Conservation (phyloP, 768 basidiomycete species). For the Lepiota brunneoincarnata region DNA sequence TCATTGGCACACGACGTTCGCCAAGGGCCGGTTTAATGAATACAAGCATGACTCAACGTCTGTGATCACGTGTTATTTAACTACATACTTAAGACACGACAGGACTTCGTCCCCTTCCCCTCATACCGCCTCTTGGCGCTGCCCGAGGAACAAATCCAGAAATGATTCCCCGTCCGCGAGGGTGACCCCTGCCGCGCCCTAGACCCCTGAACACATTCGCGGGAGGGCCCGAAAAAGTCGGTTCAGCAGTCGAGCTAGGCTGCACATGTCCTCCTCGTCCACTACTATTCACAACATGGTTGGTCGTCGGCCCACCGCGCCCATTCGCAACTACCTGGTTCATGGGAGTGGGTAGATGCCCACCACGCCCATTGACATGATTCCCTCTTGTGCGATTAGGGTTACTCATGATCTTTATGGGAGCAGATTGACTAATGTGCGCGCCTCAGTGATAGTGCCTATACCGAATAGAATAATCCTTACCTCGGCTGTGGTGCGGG, state of each 20-base stretch:
- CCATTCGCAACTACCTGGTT: constrained; percentile 11
- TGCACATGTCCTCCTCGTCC: constrained; percentile 4
- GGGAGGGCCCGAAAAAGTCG: neutral
- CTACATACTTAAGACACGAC: constrained; percentile 14
- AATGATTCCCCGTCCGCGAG: constrained; percentile 23
- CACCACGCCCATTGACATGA: constrained; percentile 31
- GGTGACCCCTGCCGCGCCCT: constrained; percentile 22
- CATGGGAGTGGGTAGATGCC: constrained; percentile 19
- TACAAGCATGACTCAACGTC: too few relatives aligned
- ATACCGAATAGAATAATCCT: constrained; percentile 11
- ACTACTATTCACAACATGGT: constrained; percentile 1
- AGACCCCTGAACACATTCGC: constrained; percentile 14
- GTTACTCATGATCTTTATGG: constrained; percentile 75
- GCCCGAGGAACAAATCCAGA: constrained; percentile 31
- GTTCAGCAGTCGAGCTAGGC: neutral
- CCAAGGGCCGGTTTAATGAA: too few relatives aligned
- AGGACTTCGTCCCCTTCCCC: constrained; percentile 38
- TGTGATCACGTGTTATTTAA: neutral
- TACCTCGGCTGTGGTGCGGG: constrained; percentile 44
- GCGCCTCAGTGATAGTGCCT: neutral
- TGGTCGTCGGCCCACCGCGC: neutral
- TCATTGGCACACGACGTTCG: too few relatives aligned
- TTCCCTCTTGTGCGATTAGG: constrained; percentile 53
- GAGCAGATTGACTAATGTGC: constrained; percentile 25
- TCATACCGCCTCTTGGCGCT: constrained; percentile 27